These are phyloP conservation scores for Leishmania martiniquensis DNA, from an alignment of 208 protist species.

Conservation along the genomic window DNA sequence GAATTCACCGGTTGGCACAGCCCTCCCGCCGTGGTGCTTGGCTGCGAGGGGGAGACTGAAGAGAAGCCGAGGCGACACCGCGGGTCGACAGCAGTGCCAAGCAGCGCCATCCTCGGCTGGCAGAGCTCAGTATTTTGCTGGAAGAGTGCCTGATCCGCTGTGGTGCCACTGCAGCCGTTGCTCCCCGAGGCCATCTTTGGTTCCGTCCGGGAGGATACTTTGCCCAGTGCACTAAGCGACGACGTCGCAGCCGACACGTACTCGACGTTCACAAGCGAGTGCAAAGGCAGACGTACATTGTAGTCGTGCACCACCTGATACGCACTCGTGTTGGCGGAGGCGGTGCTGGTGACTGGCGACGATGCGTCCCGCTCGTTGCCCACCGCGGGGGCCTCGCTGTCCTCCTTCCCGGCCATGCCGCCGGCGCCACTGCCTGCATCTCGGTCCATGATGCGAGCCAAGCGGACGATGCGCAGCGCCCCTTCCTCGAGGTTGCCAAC, in stretches of 20 bases:
- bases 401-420: background rate
- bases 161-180: background rate
- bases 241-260: conserved; percentile 80
- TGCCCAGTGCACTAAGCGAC: conserved; percentile 18
- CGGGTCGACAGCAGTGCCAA: conserved; percentile 19
- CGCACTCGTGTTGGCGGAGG: background rate
- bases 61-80: conserved; percentile 26
- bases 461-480: conserved; percentile 56
- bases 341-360: background rate
- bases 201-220: background rate
- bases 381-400: background rate
- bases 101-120: conserved; percentile 14
- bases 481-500: conserved; percentile 70
- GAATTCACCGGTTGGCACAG: conserved; percentile 17
- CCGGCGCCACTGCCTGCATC: background rate
- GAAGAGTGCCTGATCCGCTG: conserved; percentile 4
- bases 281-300: conserved; percentile 50
- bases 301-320: conserved; percentile 38
- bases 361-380: background rate
- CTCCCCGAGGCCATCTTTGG: background rate
- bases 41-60: background rate
- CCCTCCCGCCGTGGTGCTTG: conserved; percentile 1
- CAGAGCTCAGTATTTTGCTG: conserved; percentile 10
- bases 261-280: conserved; percentile 78
- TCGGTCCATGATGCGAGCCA: background rate